Percentiles rank a stretch among this genome's conserved stretches.
phyloP scores from a whole-genome alignment of 2,329 filamentous ascomycete species.

The Volutella citrinella region DNA sequence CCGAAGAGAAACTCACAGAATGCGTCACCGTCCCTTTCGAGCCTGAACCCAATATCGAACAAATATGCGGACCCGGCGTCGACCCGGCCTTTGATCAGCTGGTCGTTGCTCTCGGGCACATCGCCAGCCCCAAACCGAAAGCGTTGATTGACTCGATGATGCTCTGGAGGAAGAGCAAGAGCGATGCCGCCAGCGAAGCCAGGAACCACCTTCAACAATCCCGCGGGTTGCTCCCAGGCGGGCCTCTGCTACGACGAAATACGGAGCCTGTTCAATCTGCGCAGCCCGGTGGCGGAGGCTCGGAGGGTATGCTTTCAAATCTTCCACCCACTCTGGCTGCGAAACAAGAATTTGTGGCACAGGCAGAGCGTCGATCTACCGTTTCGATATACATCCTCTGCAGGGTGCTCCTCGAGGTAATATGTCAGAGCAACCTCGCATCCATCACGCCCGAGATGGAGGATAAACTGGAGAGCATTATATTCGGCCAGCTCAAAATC shows the following conservation, averaged over 20 bases:
- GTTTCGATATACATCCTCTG: conserved; percentile 96
- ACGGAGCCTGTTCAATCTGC: conserved; percentile 64
- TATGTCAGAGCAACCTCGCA: conserved; percentile 79
- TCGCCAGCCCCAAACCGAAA: conserved; percentile 90
- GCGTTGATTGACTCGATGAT: conserved; percentile 96
- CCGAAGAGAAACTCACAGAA: conserved; percentile 92
- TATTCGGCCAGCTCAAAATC: conserved; percentile 91
- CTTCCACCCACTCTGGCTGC: conserved; percentile 40
- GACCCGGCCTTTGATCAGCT: conserved; percentile 91
- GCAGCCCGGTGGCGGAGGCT: conserved; percentile 15
- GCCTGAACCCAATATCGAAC: conserved; percentile 79
- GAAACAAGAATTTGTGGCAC: conserved; percentile 69
- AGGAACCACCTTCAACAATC: conserved; percentile 55
- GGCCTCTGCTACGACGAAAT: conserved; percentile 64
- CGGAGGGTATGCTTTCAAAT: conserved; percentile 31
- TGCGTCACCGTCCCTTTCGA: conserved; percentile 79
- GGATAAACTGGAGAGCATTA: conserved; percentile 89
- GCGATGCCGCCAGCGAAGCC: conserved; percentile 76
- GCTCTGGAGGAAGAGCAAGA: conserved; percentile 96
- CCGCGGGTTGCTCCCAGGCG: conserved; percentile 40
- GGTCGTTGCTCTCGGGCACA: conserved; percentile 88
- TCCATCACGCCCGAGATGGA: conserved; percentile 89
- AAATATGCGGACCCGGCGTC: conserved; percentile 84
- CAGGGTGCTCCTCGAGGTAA: conserved; percentile 88
- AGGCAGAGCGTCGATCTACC: conserved; percentile 85